Evolutionary conservation across 768 basidiomycete genomes (phyloP).

Genomic region (Leccinellum rugosiceps): DNA sequence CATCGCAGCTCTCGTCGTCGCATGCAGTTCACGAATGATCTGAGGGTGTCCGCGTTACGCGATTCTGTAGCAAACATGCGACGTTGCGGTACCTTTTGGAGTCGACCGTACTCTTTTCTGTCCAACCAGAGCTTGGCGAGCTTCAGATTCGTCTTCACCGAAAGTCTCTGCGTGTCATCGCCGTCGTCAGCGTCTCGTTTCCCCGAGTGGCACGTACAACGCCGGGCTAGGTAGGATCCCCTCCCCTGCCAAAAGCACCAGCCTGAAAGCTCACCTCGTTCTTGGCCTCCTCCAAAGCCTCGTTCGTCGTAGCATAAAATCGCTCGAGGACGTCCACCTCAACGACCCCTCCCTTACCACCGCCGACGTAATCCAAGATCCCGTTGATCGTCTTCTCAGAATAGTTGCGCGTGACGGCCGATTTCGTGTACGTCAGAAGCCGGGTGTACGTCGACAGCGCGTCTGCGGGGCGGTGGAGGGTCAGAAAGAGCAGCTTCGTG

Average conservation of each 20-base stretch:
- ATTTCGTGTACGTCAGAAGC: constrained; percentile 91
- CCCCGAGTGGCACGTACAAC: no score
- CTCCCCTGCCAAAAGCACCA: not conserved
- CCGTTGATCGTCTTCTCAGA: constrained; percentile 99
- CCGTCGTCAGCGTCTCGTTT: not conserved
- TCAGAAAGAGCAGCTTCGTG: constrained; percentile 88
- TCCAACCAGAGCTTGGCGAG: constrained; percentile 97
- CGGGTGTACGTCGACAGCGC: constrained; percentile 84
- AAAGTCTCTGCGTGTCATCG: constrained; percentile 61
- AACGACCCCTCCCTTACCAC: constrained; percentile 72
- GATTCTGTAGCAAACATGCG: not conserved
- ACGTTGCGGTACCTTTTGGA: constrained; percentile 61
- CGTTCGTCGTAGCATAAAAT: constrained; percentile 93
- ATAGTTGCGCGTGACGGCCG: constrained; percentile 91
- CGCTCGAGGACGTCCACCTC: constrained; percentile 87
- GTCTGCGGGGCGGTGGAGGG: constrained; percentile 72
- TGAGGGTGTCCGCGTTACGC: constrained; percentile 24
- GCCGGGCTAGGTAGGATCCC: not conserved
- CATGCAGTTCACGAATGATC: constrained; percentile 77
- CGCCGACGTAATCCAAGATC: constrained; percentile 96
- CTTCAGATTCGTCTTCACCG: constrained; percentile 94
- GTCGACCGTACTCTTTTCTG: constrained; percentile 81
- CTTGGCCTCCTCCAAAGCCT: constrained; percentile 87
- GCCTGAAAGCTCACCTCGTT: constrained; percentile 70
- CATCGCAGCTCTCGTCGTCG: constrained; percentile 53